phyloP scores from a whole-genome alignment of 225 moss, liverwort and hornwort species.

The Physcomitrellopsis africana region DNA sequence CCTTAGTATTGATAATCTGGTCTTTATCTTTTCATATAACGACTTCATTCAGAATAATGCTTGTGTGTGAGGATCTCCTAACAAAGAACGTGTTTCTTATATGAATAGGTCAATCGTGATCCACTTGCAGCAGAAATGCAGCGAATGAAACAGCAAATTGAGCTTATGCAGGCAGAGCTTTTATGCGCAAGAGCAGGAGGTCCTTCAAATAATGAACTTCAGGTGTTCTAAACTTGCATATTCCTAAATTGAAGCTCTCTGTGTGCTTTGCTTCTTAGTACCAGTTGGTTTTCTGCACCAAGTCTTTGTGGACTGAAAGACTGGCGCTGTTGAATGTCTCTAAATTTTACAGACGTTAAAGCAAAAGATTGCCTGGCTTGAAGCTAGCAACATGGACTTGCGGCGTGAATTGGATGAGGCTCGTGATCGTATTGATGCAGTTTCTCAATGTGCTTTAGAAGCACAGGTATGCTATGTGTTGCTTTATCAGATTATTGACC shows the following conservation, averaged over 20 bases:
- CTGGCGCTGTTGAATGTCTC: background rate
- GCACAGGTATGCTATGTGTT: background rate
- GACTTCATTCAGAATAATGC: background rate
- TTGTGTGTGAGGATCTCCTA: constrained; percentile 18
- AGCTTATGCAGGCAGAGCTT: constrained; percentile 85
- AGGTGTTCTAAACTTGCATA: constrained; percentile 41
- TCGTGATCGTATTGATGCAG: too few relatives aligned
- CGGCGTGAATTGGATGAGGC: too few relatives aligned
- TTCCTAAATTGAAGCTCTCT: constrained; percentile 4
- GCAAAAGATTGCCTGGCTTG: too few relatives aligned
- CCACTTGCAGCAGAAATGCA: constrained; percentile 86
- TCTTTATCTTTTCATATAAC: background rate
- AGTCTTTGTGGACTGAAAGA: background rate
- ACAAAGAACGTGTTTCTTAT: constrained; percentile 10
- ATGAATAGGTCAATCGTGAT: constrained; percentile 76
- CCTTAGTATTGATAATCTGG: background rate
- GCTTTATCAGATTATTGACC: background rate
- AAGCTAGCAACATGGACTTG: too few relatives aligned
- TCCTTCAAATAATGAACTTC: constrained; percentile 68
- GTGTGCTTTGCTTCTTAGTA: constrained; percentile 7
- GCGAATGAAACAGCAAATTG: constrained; percentile 81
- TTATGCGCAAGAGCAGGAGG: constrained; percentile 80
- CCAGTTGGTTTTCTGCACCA: background rate
- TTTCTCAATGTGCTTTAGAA: too few relatives aligned
- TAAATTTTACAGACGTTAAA: too few relatives aligned